Evolutionary conservation across 352 stramenopile genomes (phyloP).

Genomic region (Phytophthora pisi): DNA sequence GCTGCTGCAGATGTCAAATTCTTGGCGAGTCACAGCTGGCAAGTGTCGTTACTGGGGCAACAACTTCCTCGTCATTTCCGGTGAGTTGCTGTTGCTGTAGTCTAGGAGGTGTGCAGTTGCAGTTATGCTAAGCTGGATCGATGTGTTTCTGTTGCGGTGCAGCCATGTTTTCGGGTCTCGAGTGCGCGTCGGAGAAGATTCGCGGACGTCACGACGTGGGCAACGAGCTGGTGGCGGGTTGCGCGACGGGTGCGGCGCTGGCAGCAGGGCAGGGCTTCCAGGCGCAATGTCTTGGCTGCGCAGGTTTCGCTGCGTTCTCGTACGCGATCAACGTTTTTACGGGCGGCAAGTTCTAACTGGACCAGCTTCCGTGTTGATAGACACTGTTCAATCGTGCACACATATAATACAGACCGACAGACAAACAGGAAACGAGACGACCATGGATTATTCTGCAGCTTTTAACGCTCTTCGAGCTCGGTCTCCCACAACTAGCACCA

Average conservation of each 20-base stretch:
- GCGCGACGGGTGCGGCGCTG: conserved; percentile 94
- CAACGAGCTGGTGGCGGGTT: conserved; percentile 94
- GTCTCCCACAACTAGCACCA: too few species aligned
- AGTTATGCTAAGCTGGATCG: too few species aligned
- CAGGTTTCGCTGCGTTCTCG: conserved; percentile 92
- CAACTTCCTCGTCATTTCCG: conserved; percentile 88
- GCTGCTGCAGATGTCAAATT: conserved; percentile 56
- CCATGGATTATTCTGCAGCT: not conserved
- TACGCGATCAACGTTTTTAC: conserved; percentile 92
- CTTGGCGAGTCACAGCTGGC: conserved; percentile 69
- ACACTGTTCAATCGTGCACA: conserved; percentile 7
- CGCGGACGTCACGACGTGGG: conserved; percentile 95
- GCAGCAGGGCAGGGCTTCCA: conserved; percentile 93
- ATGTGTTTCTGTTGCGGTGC: not conserved
- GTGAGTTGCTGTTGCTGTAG: conserved; percentile 26
- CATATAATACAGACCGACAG: conserved; percentile 21
- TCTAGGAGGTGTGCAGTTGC: not conserved
- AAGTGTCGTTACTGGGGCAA: conserved; percentile 88
- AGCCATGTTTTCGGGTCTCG: conserved; percentile 94
- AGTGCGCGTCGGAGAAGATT: conserved; percentile 95
- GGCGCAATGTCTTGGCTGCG: conserved; percentile 94
- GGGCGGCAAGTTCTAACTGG: conserved; percentile 66
- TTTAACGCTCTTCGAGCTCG: conserved; percentile 2
- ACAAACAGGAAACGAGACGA: not conserved
- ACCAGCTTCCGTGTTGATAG: conserved; percentile 20